A percentile compares a stretch with the other conserved stretches of the same genome.
These are phyloP conservation scores for Houttuynia cordata DNA, from an alignment of 164 flowering plant species.

Conservation along the genomic window DNA sequence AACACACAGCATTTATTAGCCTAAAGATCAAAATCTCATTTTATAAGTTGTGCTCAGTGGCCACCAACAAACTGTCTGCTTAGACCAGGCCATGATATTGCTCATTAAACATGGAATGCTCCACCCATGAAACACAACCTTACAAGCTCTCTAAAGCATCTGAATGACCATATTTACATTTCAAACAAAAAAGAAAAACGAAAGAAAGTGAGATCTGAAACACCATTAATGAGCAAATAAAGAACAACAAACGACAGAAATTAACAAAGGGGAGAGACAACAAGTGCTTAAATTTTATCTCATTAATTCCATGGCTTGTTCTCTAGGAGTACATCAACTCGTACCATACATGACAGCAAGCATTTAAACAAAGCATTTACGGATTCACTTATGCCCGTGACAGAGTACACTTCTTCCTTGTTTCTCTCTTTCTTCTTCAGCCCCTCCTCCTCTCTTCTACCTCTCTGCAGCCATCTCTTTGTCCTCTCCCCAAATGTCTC, in stretches of 20 bases:
- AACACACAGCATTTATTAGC: too few species aligned
- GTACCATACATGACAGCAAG: constrained; percentile 16
- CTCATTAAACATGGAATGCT: too few species aligned
- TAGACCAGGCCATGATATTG: too few species aligned
- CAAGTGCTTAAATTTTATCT: background rate
- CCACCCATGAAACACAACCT: too few species aligned
- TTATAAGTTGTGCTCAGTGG: too few species aligned
- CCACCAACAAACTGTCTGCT: too few species aligned
- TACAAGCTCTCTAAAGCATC: too few species aligned
- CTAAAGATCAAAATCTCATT: too few species aligned
- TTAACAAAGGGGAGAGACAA: background rate
- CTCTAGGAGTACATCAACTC: constrained; percentile 19
- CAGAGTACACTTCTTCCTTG: background rate
- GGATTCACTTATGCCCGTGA: background rate
- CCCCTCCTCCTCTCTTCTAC: background rate
- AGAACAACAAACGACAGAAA: background rate
- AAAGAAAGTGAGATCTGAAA: background rate
- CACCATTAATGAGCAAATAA: background rate
- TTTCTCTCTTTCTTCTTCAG: constrained; percentile 1
- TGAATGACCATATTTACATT: too few species aligned
- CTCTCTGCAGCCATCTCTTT: constrained; percentile 19
- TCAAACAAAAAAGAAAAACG: too few species aligned
- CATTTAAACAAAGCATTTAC: constrained; percentile 8
- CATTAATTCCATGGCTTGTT: background rate
- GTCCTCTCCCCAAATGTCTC: constrained; percentile 12